Conservation (phyloP, 2,329 filamentous ascomycete species). For the Curvularia sp. region DNA sequence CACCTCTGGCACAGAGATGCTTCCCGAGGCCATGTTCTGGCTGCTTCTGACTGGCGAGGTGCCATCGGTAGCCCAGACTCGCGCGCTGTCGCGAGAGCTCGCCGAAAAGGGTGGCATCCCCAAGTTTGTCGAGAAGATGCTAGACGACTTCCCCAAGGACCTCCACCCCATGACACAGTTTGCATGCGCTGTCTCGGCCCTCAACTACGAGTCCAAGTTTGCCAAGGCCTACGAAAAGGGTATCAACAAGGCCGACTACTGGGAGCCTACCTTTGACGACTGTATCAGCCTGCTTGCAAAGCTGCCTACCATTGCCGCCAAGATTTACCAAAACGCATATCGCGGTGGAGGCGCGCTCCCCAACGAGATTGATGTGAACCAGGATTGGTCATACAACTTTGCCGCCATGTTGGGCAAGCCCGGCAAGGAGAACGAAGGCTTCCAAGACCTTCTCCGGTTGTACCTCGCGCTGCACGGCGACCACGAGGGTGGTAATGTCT, state of each 20-base stretch:
- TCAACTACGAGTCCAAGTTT: conserved; percentile 94
- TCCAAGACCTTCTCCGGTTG: conserved; percentile 91
- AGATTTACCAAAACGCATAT: conserved; percentile 95
- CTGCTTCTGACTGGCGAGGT: conserved; percentile 92
- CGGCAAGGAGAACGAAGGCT: conserved; percentile 85
- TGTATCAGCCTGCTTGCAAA: conserved; percentile 92
- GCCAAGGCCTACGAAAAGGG: conserved; percentile 92
- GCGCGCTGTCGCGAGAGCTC: conserved; percentile 81
- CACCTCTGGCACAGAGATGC: conserved; percentile 90
- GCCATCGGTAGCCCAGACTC: conserved; percentile 81
- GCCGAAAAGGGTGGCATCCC: conserved; percentile 87
- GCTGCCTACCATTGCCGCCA: conserved; percentile 93
- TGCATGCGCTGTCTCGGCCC: conserved; percentile 90
- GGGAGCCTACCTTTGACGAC: conserved; percentile 98
- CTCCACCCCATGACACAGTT: conserved; percentile 99
- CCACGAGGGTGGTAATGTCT: conserved; percentile 98
- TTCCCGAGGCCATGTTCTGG: conserved; percentile 99
- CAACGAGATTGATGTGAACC: conserved; percentile 76
- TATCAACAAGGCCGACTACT: conserved; percentile 95
- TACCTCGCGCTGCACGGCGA: conserved; percentile 97
- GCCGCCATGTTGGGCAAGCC: conserved; percentile 93
- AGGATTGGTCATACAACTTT: conserved; percentile 99
- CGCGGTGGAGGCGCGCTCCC: conserved; percentile 75
- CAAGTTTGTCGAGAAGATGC: conserved; percentile 82
- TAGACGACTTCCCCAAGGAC: conserved; percentile 86